phyloP scores from a whole-genome alignment of 2,329 filamentous ascomycete genomes.

The Cadophora sp. region DNA sequence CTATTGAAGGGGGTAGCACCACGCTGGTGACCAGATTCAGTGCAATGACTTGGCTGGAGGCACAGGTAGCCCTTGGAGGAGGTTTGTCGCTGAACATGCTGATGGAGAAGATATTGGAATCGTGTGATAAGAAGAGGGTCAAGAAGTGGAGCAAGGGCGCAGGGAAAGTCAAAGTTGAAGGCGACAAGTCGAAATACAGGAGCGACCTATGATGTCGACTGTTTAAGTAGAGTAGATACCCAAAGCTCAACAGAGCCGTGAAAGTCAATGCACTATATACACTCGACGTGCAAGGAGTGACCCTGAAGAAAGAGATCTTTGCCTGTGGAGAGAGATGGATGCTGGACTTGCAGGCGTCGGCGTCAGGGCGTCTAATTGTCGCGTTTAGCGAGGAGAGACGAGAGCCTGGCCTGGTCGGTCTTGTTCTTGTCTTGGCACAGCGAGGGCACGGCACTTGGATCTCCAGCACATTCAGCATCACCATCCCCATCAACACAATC shows the following conservation, averaged over 20 bases:
- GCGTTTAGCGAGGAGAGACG: no score
- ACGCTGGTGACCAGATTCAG: conserved; percentile 82
- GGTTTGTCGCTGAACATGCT: conserved; percentile 59
- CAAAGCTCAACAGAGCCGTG: no score
- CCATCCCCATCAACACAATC: not conserved
- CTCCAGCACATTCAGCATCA: not conserved
- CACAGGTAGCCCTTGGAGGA: conserved; percentile 57
- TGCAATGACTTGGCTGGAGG: conserved; percentile 75
- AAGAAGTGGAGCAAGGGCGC: conserved; percentile 64
- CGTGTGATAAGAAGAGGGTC: conserved; percentile 71
- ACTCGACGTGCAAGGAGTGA: not conserved
- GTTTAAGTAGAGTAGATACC: conserved; percentile 36
- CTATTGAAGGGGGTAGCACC: conserved; percentile 74
- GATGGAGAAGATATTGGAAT: conserved; percentile 64
- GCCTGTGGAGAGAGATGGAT: no score
- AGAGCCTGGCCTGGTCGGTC: not conserved
- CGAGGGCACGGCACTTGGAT: conserved; percentile 8
- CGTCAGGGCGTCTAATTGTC: no score
- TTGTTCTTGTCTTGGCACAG: not conserved
- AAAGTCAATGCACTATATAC: not conserved
- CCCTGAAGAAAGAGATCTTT: not conserved
- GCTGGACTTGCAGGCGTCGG: no score
- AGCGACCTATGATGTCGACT: not conserved
- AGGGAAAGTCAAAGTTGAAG: conserved; percentile 26
- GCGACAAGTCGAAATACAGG: conserved; percentile 21